A percentile compares a stretch with the other conserved stretches of the same genome.
Conservation (phyloP, 768 basidiomycete genomes). For the Cystofilobasidium macerans region DNA sequence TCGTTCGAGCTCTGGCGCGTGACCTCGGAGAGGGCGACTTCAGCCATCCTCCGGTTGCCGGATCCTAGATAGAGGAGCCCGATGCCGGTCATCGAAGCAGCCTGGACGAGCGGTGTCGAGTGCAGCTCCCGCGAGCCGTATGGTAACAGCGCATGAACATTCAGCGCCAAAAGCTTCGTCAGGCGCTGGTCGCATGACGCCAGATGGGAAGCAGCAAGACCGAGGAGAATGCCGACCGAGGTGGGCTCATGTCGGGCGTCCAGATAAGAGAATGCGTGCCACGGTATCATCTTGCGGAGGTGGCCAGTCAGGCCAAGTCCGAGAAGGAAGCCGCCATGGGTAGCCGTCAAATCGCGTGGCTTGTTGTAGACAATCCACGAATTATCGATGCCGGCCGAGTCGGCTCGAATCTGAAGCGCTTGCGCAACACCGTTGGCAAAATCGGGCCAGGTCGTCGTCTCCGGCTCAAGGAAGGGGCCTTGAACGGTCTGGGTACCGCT, state of each 20-base stretch:
- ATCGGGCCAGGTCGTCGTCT: conserved; percentile 80
- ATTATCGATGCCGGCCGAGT: conserved; percentile 66
- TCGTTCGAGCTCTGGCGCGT: conserved; percentile 43
- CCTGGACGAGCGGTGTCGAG: conserved; percentile 77
- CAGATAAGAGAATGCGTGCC: conserved; percentile 91
- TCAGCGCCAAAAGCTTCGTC: conserved; percentile 80
- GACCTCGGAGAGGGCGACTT: conserved; percentile 77
- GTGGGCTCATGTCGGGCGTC: conserved; percentile 94
- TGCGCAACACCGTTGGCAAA: conserved; percentile 97
- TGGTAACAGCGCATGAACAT: conserved; percentile 84
- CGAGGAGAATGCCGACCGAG: conserved; percentile 82
- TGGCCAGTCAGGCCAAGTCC: conserved; percentile 89
- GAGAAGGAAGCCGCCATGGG: conserved; percentile 92
- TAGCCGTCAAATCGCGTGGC: conserved; percentile 74
- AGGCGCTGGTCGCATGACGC: conserved; percentile 77
- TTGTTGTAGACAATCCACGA: conserved; percentile 93
- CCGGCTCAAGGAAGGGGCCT: conserved; percentile 57
- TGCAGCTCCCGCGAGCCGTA: conserved; percentile 78
- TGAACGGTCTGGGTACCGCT: conserved; percentile 58
- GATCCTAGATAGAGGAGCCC: conserved; percentile 84
- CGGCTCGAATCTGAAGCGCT: conserved; percentile 68
- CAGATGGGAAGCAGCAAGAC: conserved; percentile 80
- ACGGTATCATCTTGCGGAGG: conserved; percentile 74
- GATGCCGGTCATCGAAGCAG: conserved; percentile 73
- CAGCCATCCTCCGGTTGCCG: conserved; percentile 79